Evolutionary conservation across 805 yeast genomes (phyloP), one percentile per base, ranked within the genome.

Genomic region (Dipodascopsis tothii): DNA sequence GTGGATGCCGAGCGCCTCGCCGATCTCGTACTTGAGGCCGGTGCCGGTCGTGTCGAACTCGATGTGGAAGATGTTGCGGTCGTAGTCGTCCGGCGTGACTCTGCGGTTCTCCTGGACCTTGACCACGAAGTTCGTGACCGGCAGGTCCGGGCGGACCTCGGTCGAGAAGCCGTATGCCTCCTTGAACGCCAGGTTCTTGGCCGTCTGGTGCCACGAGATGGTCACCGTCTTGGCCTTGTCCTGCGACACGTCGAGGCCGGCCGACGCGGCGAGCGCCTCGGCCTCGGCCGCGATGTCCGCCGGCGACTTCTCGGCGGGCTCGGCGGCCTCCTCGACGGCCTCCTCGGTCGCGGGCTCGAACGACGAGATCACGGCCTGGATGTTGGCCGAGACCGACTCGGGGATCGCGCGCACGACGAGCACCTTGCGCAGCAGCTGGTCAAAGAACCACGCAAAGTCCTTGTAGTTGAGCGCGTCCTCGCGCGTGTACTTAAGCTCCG

Each of bases 1-100:
- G 59, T 90, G 96, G 48, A 90, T 77, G 59, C 97, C 97, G 48
- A 90, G 75, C 18, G 97, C 96, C 71, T 90, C 97, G 62, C 97
- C 97, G 60, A 90, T 86, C 52, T 81, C 92, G 62, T 90, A 90
- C 39, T 78, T 84, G 60, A 90, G 71, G 21, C 94, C 96, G 30
- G 96, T 87, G 41, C 94, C 94, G 37, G 87, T 66, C 60, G 81
- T 76, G 62, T 90, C 97, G 55, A 90, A 86, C 68, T 90, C 97
- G 56, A 90, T 82, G 61, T 90, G 95, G 85, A 90, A 90, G 57
- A 90, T 88, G 67, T 90, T 84, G 70, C 97, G 84, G 50, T 84
- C 85, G 66, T 90, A 90, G 57, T 84, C 88, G 30, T 58, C 60
- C 4, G 97, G 96, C 17, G 97, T 90, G 50, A 90, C 81, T 58